A percentile compares a stretch with the other conserved stretches of the same genome.
These are phyloP conservation scores for Euphorbia celastroides DNA, from an alignment of 441 rosid genomes.

Conservation along the genomic window DNA sequence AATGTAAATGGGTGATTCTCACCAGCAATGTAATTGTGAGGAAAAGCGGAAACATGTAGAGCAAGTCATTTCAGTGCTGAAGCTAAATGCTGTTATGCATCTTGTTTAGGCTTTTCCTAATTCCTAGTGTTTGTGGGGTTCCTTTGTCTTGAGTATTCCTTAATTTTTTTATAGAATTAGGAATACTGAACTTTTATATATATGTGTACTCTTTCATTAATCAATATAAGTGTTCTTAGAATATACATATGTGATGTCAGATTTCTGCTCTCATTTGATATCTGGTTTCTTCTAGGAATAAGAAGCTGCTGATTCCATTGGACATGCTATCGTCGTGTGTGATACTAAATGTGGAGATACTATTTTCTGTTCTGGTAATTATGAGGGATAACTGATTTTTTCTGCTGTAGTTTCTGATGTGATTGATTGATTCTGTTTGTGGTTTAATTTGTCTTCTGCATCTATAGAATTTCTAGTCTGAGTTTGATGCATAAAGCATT, in stretches of 20 bases:
- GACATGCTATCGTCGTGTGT: conserved; percentile 66
- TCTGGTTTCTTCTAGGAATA: conserved; percentile 41
- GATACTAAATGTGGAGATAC: conserved; percentile 47
- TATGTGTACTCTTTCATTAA: too few relatives aligned
- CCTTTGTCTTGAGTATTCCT: too few relatives aligned
- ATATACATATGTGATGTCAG: conserved; percentile 26
- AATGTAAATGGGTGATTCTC: too few relatives aligned
- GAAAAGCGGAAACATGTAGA: too few relatives aligned
- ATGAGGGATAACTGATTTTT: neutral
- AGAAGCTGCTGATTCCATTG: conserved; percentile 64
- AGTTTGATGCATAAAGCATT: neutral
- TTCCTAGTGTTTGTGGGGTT: too few relatives aligned
- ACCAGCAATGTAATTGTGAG: too few relatives aligned
- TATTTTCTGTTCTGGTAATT: conserved; percentile 43
- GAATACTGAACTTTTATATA: too few relatives aligned
- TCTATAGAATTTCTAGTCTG: neutral
- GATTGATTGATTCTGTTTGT: neutral
- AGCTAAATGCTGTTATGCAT: too few relatives aligned
- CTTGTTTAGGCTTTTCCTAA: too few relatives aligned
- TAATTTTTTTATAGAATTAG: too few relatives aligned
- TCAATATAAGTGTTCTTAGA: too few relatives aligned
- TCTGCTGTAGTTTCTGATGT: neutral
- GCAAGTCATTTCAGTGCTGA: too few relatives aligned
- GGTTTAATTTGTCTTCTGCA: neutral
- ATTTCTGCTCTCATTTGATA: conserved; percentile 23